Evolutionary conservation across 192 early-diverging fungal species (phyloP), one percentile per base, ranked within the genome.

Genomic region (Gaertneriomyces sp.): DNA sequence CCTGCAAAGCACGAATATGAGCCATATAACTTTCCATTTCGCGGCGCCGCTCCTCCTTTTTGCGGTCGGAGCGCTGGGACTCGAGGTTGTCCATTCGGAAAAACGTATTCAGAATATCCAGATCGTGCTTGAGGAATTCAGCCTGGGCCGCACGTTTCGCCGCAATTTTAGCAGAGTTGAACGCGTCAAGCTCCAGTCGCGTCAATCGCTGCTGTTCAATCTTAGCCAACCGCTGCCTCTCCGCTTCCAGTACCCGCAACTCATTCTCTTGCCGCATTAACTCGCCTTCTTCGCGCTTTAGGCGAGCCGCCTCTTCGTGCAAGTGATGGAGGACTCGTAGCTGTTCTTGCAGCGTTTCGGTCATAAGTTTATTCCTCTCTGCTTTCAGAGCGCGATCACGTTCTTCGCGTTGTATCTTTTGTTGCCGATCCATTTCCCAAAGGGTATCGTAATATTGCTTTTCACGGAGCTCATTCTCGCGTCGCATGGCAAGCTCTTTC

Each of bases 401-500:
- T 19, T 73, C 70, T 67, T 84, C 81, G 10, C 77, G 62, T 33
- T 74, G 63, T 44, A 81, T 79, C 72, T 84, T 84, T 19, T 73
- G 42, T 25, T 64, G 72, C 10, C 81, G 66, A 54, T 79, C 81
- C 60, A 81, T 72, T 63, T 84, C 81, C 79, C 79, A 84, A 0
- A 84, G 62, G 25, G 65, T 44, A 50, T 74, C 81, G 55, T 71
- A 84, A 66, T 76, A 76, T 61, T 62, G 54, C 46, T 81, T 81
- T 54, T 82, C 81, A 58, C 76, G 69, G 9, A 40, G 14, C 38
- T 68, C 76, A 4, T 62, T 25, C 6, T 5, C 50, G 39, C 53
- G 58, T 54, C 67, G 56, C 47, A 69, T 45, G 42, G 72, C 66
- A 6, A 56, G 69, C 66, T 84, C 81, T 6, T 53, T n/a, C 16